Conservation (phyloP, 345 rosid genomes). For the Theobroma cacao region DNA sequence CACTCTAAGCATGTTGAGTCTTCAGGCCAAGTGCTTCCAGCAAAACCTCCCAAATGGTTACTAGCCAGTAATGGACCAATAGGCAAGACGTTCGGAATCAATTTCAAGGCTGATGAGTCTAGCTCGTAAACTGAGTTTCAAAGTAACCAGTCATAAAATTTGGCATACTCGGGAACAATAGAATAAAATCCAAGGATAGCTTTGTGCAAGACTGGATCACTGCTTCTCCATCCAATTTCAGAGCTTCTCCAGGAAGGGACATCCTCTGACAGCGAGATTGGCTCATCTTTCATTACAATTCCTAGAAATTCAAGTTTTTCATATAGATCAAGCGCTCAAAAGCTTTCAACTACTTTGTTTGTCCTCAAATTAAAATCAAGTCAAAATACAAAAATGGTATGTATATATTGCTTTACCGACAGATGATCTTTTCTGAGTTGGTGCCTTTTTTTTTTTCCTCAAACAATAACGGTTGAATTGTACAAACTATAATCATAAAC, state of each 20-base stretch:
- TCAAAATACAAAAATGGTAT: no score
- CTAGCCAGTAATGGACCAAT: conserved; percentile 30
- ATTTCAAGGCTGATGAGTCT: neutral
- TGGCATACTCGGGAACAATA: neutral
- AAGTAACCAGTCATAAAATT: neutral
- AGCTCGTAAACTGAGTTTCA: conserved; percentile 5
- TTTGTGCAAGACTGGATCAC: neutral
- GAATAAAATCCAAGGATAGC: neutral
- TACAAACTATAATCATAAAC: neutral
- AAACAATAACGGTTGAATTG: no score
- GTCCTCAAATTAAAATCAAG: neutral
- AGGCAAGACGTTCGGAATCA: conserved; percentile 21
- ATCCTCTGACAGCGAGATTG: conserved; percentile 14
- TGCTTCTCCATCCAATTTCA: conserved; percentile 23
- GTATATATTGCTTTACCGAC: no score
- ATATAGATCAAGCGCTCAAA: neutral
- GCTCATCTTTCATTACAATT: neutral
- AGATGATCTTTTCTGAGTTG: no score
- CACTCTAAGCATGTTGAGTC: conserved; percentile 30
- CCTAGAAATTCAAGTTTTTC: conserved; percentile 20
- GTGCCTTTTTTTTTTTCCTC: no score
- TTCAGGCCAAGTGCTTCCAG: conserved; percentile 27
- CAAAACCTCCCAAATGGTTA: neutral
- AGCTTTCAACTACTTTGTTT: neutral
- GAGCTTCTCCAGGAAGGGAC: conserved; percentile 17